Evolutionary conservation across 768 basidiomycete species (phyloP), one percentile per base, ranked within the genome.

Genomic region (Grammothele lineata): DNA sequence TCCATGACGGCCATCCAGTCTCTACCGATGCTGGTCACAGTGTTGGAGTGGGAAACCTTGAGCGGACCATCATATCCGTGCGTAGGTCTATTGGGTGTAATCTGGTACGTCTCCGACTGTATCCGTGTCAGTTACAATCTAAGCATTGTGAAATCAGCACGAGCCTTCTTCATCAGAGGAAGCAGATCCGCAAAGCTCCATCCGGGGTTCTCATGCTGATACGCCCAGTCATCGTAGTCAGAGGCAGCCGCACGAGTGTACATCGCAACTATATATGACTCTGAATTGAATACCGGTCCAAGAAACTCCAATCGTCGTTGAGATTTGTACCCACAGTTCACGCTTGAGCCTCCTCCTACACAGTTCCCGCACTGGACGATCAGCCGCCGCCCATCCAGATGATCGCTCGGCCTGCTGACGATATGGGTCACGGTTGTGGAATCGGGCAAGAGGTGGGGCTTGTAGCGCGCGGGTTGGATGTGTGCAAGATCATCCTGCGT

Each of bases 191-290:
- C 65, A 0, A 78, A 76, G 5, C 80, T 69, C 84, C 84, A 86
- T 1, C 82, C 83, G 1, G 72, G 62, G 57, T 84, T 83, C 4
- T 68, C 69, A 21, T 76, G 61, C 2, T 67, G 58, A 3, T 35
- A 51, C 52, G 76, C 74, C 83, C 83, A 85, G 40, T 78, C 77
- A 51, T 86, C 79, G 39, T 77, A 83, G 57, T 86, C 84, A 0
- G 81, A 83, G 1, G 78, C 75, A 7, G 77, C 62, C 12, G 79
- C 74, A 21, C 83, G 74, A 0, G 72, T 76, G 51, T 83, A 85
- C 69, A 77, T 70, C 58, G 71, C 70, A 40, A 57, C 55, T 56
- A 34, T 1, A 19, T 30, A 14, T 14, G 8, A 7, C 7, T 7
- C 27, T 7, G 27, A 30, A 7, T 14, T 7, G 27, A 14, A 7